phyloP scores from a whole-genome alignment of 2,329 filamentous ascomycete species.

The Alternaria triticimaculans region DNA sequence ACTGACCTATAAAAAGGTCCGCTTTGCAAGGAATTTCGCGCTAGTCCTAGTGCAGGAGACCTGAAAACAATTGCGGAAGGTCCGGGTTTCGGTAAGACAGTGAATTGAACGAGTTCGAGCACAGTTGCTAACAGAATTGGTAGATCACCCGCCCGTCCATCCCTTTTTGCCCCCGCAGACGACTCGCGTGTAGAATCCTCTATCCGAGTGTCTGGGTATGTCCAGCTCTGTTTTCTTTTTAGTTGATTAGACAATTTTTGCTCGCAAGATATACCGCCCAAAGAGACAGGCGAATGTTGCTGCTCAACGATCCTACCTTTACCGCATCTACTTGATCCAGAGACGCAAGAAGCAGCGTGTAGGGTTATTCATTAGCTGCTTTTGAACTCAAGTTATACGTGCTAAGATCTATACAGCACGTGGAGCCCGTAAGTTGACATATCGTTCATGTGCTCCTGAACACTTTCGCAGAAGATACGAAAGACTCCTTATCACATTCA shows the following conservation, averaged over 20 bases:
- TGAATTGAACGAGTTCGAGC: background rate
- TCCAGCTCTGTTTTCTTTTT: background rate
- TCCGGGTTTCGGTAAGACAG: conserved; percentile 35
- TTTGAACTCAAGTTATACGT: background rate
- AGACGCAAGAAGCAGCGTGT: background rate
- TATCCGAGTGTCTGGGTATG: background rate
- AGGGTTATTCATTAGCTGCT: background rate
- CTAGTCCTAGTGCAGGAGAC: background rate
- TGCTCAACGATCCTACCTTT: background rate
- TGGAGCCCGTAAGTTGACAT: background rate
- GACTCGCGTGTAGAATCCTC: background rate
- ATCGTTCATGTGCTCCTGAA: background rate
- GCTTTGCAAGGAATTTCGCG: conserved; percentile 34
- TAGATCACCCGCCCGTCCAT: conserved; percentile 35
- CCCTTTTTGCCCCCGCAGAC: conserved; percentile 2
- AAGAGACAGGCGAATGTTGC: background rate
- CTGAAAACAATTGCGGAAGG: conserved; percentile 31
- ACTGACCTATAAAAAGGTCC: conserved; percentile 5
- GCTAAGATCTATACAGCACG: background rate
- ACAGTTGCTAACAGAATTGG: background rate
- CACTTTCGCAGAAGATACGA: background rate
- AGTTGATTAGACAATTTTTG: background rate
- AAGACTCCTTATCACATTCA: background rate
- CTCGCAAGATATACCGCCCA: background rate
- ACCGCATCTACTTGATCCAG: background rate